These are phyloP conservation scores for Apodospora peruviana DNA, from an alignment of 495 filamentous ascomycete genomes.

Conservation along the genomic window DNA sequence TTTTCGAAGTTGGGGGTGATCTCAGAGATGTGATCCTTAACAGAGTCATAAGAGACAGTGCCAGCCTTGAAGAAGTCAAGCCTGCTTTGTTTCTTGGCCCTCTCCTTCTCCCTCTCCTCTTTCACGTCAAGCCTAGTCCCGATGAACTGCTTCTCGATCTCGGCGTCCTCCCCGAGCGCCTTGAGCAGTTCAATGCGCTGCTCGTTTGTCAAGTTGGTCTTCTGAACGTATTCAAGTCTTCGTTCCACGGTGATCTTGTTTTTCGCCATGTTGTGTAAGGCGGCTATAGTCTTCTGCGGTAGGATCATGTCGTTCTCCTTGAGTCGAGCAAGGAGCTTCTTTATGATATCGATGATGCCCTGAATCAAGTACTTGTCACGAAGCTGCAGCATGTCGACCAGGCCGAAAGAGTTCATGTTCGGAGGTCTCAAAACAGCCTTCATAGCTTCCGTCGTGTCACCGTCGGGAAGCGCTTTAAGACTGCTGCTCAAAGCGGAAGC, in stretches of 20 bases:
- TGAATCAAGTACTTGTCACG: slow-evolving; percentile 77
- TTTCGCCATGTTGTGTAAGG: slow-evolving; percentile 51
- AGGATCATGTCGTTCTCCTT: slow-evolving; percentile 65
- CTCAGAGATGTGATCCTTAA: slow-evolving; percentile 32
- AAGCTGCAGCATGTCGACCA: slow-evolving; percentile 79
- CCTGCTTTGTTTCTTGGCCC: slow-evolving; percentile 56
- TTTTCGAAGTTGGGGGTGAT: slow-evolving; percentile 33
- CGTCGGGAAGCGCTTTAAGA: slow-evolving; percentile 35
- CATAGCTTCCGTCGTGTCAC: slow-evolving; percentile 37
- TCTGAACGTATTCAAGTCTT: slow-evolving; percentile 44
- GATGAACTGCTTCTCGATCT: slow-evolving; percentile 39
- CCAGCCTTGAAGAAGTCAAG: slow-evolving; percentile 53
- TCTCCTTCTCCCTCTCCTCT: slow-evolving; percentile 25
- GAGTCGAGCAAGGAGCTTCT: slow-evolving; percentile 68
- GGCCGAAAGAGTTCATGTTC: slow-evolving; percentile 54
- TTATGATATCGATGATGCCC: slow-evolving; percentile 57
- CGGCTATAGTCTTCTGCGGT: slow-evolving; percentile 52
- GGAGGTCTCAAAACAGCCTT: slow-evolving; percentile 58
- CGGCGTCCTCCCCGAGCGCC: slow-evolving; percentile 70
- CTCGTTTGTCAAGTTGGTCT: slow-evolving; percentile 66
- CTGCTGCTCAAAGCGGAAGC: slow-evolving; percentile 55
- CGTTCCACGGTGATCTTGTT: slow-evolving; percentile 21
- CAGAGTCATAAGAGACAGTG: slow-evolving; percentile 19
- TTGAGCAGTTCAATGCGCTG: slow-evolving; percentile 79
- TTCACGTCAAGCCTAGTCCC: slow-evolving; percentile 51